Evolutionary conservation across 1,139 yeast genomes (phyloP).

Genomic region (Wickerhamiella pararugosa): DNA sequence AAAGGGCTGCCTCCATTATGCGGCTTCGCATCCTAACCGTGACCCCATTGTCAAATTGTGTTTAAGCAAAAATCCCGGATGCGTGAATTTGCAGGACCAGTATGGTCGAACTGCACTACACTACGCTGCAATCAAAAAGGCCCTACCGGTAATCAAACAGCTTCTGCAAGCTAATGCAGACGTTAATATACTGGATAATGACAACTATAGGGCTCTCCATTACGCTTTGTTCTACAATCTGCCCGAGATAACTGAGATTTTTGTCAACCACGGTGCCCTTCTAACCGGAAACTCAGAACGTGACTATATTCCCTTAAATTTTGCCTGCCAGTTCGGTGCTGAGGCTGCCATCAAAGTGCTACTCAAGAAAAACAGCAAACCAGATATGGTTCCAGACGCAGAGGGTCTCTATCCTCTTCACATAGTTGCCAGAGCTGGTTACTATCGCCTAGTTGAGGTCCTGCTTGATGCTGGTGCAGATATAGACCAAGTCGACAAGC

Average conservation of each 20-base stretch:
- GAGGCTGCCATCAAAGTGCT: conserved; percentile 53
- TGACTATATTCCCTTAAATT: conserved; percentile 64
- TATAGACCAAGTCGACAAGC: conserved; percentile 64
- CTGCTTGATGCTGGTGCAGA: conserved; percentile 62
- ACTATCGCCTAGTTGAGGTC: conserved; percentile 47
- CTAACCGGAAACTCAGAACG: conserved; percentile 28
- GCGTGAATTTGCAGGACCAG: conserved; percentile 35
- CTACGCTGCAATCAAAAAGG: conserved; percentile 47
- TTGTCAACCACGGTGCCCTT: conserved; percentile 29
- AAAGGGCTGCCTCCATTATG: conserved; percentile 34
- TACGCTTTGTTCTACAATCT: conserved; percentile 63
- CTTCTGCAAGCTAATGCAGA: conserved; percentile 25
- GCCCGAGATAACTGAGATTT: conserved; percentile 37
- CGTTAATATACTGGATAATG: conserved; percentile 28
- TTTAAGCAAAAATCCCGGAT: conserved; percentile 21
- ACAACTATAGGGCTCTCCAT: conserved; percentile 49
- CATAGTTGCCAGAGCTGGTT: conserved; percentile 78
- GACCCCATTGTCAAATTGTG: conserved; percentile 27
- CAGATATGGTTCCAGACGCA: conserved; percentile 41
- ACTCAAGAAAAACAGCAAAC: conserved; percentile 26
- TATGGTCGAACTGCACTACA: conserved; percentile 80
- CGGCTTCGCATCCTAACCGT: conserved; percentile 26
- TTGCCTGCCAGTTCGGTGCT: conserved; percentile 81
- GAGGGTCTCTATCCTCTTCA: conserved; percentile 85
- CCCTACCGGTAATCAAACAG: conserved; percentile 21